Evolutionary conservation across 2,329 filamentous ascomycete genomes (phyloP), one percentile per base, ranked within the genome.

Genomic region (Venturia nashicola): DNA sequence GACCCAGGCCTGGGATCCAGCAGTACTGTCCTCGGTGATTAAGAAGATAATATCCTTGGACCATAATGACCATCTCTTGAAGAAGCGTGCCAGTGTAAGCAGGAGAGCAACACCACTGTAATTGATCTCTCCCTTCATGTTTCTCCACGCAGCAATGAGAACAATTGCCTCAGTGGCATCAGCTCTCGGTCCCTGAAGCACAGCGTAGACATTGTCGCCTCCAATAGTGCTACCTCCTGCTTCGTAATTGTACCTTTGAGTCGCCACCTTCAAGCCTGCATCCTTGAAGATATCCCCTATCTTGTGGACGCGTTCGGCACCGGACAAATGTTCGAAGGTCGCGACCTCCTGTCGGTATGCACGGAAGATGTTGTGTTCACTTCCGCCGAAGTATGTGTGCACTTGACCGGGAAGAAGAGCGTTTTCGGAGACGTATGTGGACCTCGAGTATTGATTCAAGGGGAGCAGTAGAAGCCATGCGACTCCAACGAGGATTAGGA

Each of bases 161-260:
- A 99, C 94, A 71, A 99, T 91, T 12, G 94, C 94, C 76, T 99
- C 94, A 1, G 94, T 99, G 16, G 94, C 94, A 78, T 99, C 94
- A 59, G 94, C 93, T 48, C 94, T 85, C 0, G 94, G 94, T 1
- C 93, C 94, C 72, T 96, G 91, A 9, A 99, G 83, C 66, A 99
- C 88, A 6, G 90, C 91, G 74, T 99, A 99, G 54, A 94, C 82
- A 75, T 99, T 99, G 79, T 96, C 87, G 62, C 93, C 92, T 4
- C 83, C 78, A 71, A 89, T 87, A 11, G 81, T 83, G 68, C 86
- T 82, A 5, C 91, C 92, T 1, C 89, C 87, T 14, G 90, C 88
- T 14, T 48, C 39, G 76, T 96, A 99, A 12, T 87, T 86, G 78
- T 94, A 99, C 70, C 88, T 88, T 74, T 99, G 94, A 51, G 86